Base-by-base conservation (phyloP, 2,329 filamentous ascomycete species). In the Diaporthe humulicola region DNA sequence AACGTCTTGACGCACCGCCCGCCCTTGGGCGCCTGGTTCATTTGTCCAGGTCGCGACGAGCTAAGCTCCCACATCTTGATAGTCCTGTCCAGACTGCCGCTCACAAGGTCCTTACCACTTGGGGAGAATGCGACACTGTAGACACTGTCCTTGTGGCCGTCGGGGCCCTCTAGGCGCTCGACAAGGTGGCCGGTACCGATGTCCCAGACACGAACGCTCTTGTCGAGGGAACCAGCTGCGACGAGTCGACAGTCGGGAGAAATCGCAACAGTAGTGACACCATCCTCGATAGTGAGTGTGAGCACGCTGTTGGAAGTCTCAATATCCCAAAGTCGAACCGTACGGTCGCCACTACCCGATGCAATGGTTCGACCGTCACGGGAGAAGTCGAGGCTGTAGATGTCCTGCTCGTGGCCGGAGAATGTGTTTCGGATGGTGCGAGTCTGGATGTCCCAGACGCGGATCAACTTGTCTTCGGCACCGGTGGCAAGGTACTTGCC, bases 11-110 rank as follows among this genome's bases (percentile, higher is more conserved):
- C 93, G 83, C 97, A 98, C 83, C 98, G 95, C 79, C 97, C 96
- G 48, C 94, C 93, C 87, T 97, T 97, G 12, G 93, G 90, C 42
- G 89, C 91, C 58, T 90, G 89, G 81, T 90, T 91, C 61, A 91
- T 89, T 75, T 92, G 89, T 80, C 92, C 90, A 78, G 94, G 69
- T 17, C 74, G 73, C n/a, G 90, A 58, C 93, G 91, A 30, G 93
- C 90, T 73, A 90, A 99, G 90, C 87, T 98, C 96, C 96, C 97
- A 99, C 93, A 98, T 98, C 88, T 98, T 98, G 88, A 98, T 98
- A 0, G 96, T 98, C 89, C 98, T 98, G 84, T 99, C 97, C 79
- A 98, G 87, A 89, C 94, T 97, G 77, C 97, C 97, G 80, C 94
- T 97, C 81, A 98, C 96, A 54, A 99, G 92, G 78, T 98, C 95